phyloP scores from a whole-genome alignment of 805 yeast genomes.

The Cyberlindnera mrakii region DNA sequence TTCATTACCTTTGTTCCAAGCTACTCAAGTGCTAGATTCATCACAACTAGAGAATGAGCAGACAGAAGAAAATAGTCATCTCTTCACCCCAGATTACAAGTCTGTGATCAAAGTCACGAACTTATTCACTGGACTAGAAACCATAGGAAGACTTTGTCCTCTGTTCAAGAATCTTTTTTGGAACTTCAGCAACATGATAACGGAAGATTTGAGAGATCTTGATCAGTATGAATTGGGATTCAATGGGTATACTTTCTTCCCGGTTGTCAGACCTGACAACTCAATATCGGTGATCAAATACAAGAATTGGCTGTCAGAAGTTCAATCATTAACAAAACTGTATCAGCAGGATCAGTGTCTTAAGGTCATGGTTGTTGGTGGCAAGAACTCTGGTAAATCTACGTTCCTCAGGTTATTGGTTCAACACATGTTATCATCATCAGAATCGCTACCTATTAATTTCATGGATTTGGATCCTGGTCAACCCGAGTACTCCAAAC shows the following conservation, averaged over 20 bases:
- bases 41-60: slow-evolving; percentile 22
- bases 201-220: slow-evolving; percentile 10
- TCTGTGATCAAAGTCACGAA: slow-evolving; percentile 36
- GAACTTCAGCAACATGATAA: slow-evolving; percentile 16
- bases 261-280: slow-evolving; percentile 24
- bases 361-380: slow-evolving; percentile 33
- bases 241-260: slow-evolving; percentile 33
- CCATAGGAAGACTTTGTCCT: slow-evolving; percentile 36
- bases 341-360: slow-evolving; percentile 25
- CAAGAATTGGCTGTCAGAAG: slow-evolving; percentile 32
- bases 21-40: slow-evolving; percentile 34
- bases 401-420: slow-evolving; percentile 52
- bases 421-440: slow-evolving; percentile 36
- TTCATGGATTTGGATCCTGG: slow-evolving; percentile 85
- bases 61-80: slow-evolving; percentile 31
- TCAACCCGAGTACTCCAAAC: slow-evolving; percentile 71
- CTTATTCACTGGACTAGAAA: slow-evolving; percentile 38
- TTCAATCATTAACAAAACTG: slow-evolving; percentile 32
- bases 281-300: slow-evolving; percentile 16
- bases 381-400: slow-evolving; percentile 78
- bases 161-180: slow-evolving; percentile 38
- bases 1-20: slow-evolving; percentile 38
- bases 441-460: slow-evolving; percentile 28
- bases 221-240: slow-evolving; percentile 24
- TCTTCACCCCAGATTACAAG: slow-evolving; percentile 34